Evolutionary conservation across 805 yeast species (phyloP).

Genomic region (Grigorovia humatica): DNA sequence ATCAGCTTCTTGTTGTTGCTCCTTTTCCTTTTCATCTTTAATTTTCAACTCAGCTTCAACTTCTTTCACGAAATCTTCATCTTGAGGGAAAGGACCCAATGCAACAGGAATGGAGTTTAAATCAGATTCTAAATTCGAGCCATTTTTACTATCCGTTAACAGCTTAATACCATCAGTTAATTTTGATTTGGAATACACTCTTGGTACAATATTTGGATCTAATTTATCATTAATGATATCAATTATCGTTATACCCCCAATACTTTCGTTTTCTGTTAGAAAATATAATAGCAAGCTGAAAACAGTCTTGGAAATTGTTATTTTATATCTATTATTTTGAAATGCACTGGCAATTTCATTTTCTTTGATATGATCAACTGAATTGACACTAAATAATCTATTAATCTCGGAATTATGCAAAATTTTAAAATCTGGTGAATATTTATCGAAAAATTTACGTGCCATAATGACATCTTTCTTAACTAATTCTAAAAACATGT

Average conservation of each 20-base stretch:
- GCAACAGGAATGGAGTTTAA: slow-evolving; percentile 41
- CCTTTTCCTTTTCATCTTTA: slow-evolving; percentile 56
- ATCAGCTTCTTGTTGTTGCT: slow-evolving; percentile 13
- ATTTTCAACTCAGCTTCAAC: slow-evolving; percentile 73
- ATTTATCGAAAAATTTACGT: slow-evolving; percentile 64
- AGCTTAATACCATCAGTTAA: slow-evolving; percentile 26
- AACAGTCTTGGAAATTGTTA: slow-evolving; percentile 73
- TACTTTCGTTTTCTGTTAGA: slow-evolving; percentile 81
- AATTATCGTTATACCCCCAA: slow-evolving; percentile 82
- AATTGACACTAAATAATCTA: slow-evolving; percentile 59
- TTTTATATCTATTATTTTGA: slow-evolving; percentile 58
- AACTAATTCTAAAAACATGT: slow-evolving; percentile 72
- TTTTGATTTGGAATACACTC: slow-evolving; percentile 26
- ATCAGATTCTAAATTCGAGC: slow-evolving; percentile 20
- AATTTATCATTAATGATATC: slow-evolving; percentile 79
- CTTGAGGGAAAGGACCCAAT: slow-evolving; percentile 77
- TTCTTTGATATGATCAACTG: slow-evolving; percentile 72
- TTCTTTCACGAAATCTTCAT: slow-evolving; percentile 75
- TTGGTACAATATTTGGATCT: slow-evolving; percentile 34
- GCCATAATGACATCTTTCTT: slow-evolving; percentile 54
- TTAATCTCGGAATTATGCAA: slow-evolving; percentile 72
- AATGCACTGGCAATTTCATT: slow-evolving; percentile 73
- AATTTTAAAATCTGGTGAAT: slow-evolving; percentile 59
- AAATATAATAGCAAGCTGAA: slow-evolving; percentile 76
- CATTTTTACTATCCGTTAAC: slow-evolving; percentile 20